Conservation (phyloP, 371 early-diverging fungal species). For the Zopfochytrium polystomum region DNA sequence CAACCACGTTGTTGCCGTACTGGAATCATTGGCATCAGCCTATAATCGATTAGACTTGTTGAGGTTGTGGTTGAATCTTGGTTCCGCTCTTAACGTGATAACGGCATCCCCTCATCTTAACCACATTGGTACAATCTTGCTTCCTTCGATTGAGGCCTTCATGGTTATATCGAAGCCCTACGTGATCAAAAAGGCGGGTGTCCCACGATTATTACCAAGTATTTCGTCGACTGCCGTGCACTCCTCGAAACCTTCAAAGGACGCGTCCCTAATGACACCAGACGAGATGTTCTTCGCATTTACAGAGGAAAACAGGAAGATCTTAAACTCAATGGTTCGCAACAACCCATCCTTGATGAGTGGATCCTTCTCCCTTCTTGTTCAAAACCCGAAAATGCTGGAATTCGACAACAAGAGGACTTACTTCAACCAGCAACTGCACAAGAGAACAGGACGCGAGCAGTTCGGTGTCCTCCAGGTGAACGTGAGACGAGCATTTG, state of each 20-base stretch:
- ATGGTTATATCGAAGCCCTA: conserved; percentile 88
- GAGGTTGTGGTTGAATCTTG: conserved; percentile 78
- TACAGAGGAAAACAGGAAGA: conserved; percentile 92
- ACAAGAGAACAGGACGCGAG: conserved; percentile 71
- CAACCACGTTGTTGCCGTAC: background rate
- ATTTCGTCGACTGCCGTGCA: conserved; percentile 3
- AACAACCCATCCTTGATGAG: conserved; percentile 93
- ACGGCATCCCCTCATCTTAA: conserved; percentile 77
- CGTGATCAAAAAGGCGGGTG: conserved; percentile 22
- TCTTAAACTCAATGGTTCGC: conserved; percentile 94
- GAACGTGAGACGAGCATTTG: conserved; percentile 88
- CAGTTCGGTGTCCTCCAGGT: conserved; percentile 73
- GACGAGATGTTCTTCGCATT: conserved; percentile 79
- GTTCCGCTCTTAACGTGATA: conserved; percentile 68
- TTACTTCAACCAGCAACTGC: conserved; percentile 92
- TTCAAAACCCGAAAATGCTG: conserved; percentile 93
- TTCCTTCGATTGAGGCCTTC: conserved; percentile 93
- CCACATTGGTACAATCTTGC: conserved; percentile 86
- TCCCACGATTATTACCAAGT: conserved; percentile 9
- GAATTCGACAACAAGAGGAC: conserved; percentile 99
- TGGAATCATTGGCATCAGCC: conserved; percentile 51
- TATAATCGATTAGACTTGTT: conserved; percentile 71
- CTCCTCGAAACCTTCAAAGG: conserved; percentile 2
- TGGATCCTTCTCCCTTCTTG: conserved; percentile 94
- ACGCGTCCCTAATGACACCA: conserved; percentile 9